phyloP scores from a whole-genome alignment of 352 stramenopile species.

The Globisporangium mamillatum region DNA sequence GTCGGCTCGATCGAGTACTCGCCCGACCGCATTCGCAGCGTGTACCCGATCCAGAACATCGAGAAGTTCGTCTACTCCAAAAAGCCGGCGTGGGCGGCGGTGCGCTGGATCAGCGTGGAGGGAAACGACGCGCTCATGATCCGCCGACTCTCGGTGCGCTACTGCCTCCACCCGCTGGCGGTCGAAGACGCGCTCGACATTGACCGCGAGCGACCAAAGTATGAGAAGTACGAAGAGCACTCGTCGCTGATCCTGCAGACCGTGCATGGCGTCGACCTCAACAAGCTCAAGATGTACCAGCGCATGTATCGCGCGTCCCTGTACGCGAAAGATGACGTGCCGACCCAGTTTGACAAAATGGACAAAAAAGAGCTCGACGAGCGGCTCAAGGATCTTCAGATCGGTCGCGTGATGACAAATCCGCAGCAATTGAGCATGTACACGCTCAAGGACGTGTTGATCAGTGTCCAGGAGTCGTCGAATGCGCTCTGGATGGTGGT shows the following conservation, averaged over 20 bases:
- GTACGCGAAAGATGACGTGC: slow-evolving; percentile 46
- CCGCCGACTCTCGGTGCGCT: slow-evolving; percentile 72
- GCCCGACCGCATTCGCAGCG: slow-evolving; percentile 66
- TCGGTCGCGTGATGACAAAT: slow-evolving; percentile 64
- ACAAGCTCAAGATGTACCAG: slow-evolving; percentile 62
- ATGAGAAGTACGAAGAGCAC: slow-evolving; percentile 86
- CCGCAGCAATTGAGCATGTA: slow-evolving; percentile 80
- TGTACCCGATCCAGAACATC: slow-evolving; percentile 61
- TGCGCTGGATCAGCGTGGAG: slow-evolving; percentile 85
- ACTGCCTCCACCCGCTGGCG: slow-evolving; percentile 79
- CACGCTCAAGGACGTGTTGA: slow-evolving; percentile 67
- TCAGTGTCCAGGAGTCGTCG: slow-evolving; percentile 61
- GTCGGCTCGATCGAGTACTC: slow-evolving; percentile 82
- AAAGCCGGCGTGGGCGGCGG: slow-evolving; percentile 63
- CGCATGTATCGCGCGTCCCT: slow-evolving; percentile 70
- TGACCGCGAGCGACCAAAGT: slow-evolving; percentile 78
- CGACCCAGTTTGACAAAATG: slow-evolving; percentile 65
- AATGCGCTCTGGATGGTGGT: slow-evolving; percentile 56
- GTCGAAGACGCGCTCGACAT: slow-evolving; percentile 83
- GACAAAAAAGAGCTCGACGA: slow-evolving; percentile 57
- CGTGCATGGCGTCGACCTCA: slow-evolving; percentile 48
- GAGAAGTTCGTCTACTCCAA: slow-evolving; percentile 86
- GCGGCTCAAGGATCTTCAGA: slow-evolving; percentile 50
- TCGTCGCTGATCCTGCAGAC: slow-evolving; percentile 74
- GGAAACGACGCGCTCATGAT: slow-evolving; percentile 61